These are phyloP conservation scores for Sarocladiaceae sp. DNA, from an alignment of 2,329 filamentous ascomycete species.

Conservation along the genomic window DNA sequence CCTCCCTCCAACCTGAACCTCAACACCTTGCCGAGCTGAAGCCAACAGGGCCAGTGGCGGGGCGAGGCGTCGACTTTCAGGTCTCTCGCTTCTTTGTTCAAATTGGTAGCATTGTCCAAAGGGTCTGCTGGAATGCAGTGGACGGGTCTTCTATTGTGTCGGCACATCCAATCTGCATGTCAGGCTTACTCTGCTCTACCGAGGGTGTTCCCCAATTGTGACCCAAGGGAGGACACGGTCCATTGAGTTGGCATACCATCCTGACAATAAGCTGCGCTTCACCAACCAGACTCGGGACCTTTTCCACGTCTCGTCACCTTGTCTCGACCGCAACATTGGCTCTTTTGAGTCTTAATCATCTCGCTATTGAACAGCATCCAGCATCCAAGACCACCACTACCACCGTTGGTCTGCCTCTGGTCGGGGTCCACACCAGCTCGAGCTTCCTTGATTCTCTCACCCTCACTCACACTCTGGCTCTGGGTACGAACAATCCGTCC, in stretches of 20 bases:
- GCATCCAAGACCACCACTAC: background rate
- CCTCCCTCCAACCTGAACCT: background rate
- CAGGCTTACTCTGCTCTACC: constrained; percentile 1
- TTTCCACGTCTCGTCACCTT: too few relatives aligned
- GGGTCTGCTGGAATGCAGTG: constrained; percentile 6
- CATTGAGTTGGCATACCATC: constrained; percentile 6
- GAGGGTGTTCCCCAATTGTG: background rate
- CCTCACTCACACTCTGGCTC: background rate
- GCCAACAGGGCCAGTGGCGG: constrained; percentile 3
- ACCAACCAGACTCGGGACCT: too few relatives aligned
- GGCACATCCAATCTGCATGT: background rate
- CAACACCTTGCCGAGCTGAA: constrained; percentile 7
- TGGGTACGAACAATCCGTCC: too few relatives aligned
- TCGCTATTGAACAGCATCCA: background rate
- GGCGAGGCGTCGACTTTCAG: background rate
- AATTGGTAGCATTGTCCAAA: background rate
- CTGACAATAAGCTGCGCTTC: too few relatives aligned
- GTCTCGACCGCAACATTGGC: too few relatives aligned
- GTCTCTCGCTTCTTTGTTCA: too few relatives aligned
- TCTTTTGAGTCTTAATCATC: too few relatives aligned
- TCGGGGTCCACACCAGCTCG: constrained; percentile 6
- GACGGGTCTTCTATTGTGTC: background rate
- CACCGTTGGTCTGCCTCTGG: background rate
- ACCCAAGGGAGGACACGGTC: constrained; percentile 2
- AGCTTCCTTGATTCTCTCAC: constrained; percentile 1